phyloP scores from a whole-genome alignment of 73 alveolate species.

The Paramecium octaurelia region DNA sequence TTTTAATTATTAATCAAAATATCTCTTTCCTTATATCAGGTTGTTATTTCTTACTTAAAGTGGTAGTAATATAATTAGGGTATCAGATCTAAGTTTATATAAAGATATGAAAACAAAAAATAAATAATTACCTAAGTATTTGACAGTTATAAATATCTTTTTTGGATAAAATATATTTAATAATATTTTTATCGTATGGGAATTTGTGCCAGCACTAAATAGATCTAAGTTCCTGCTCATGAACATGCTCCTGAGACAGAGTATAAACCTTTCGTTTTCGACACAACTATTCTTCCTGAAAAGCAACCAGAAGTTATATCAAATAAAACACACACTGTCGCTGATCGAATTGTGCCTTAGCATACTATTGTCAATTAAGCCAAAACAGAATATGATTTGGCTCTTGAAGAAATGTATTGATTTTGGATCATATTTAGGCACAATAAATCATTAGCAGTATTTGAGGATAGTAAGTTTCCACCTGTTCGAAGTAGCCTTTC shows the following conservation, averaged over 20 bases:
- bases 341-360: not conserved
- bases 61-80: no score
- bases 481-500: slow-evolving; percentile 3
- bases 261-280: not conserved
- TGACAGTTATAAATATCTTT: not conserved
- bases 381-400: not conserved
- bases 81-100: no score
- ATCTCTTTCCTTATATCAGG: not conserved
- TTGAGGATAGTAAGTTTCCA: slow-evolving; percentile 7
- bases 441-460: not conserved
- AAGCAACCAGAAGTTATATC: not conserved
- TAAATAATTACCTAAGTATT: not conserved
- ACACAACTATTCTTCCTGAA: not conserved
- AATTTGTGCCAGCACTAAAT: not conserved
- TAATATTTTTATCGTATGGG: not conserved
- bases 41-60: not conserved
- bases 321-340: not conserved
- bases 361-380: not conserved
- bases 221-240: not conserved
- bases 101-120: not conserved
- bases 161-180: not conserved
- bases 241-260: not conserved
- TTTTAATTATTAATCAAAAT: not conserved
- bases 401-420: not conserved
- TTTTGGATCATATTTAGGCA: not conserved